These are phyloP conservation scores for Ophiostoma quercus DNA, from an alignment of 2,329 filamentous ascomycete species.

Conservation along the genomic window DNA sequence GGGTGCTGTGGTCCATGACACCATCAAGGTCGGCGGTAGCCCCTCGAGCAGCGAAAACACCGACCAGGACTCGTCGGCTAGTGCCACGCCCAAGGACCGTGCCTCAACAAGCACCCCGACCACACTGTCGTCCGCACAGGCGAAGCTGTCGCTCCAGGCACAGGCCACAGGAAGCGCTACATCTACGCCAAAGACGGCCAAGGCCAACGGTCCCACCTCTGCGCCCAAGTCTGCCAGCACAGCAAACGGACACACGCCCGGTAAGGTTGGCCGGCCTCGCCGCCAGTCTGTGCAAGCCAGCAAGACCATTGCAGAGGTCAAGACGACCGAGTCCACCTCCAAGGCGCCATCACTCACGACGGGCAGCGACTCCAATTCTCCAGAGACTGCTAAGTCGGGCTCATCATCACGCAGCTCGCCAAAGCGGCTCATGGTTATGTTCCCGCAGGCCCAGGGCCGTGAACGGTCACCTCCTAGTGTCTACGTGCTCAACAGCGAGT, in stretches of 20 bases:
- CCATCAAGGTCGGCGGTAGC: slow-evolving; percentile 51
- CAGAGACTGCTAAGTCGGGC: slow-evolving; percentile 6
- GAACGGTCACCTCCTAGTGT: slow-evolving; percentile 24
- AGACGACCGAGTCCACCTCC: no score
- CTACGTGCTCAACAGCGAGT: slow-evolving; percentile 19
- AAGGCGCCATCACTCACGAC: slow-evolving; percentile 6
- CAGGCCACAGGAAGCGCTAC: background rate
- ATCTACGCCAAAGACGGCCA: slow-evolving; percentile 12
- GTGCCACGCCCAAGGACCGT: slow-evolving; percentile 21
- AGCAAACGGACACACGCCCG: slow-evolving; percentile 17
- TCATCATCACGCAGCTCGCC: background rate
- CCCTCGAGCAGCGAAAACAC: slow-evolving; percentile 32
- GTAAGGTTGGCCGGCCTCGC: slow-evolving; percentile 19
- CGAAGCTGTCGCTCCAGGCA: slow-evolving; percentile 9
- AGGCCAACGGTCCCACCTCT: background rate
- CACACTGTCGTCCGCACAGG: background rate
- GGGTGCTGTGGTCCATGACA: slow-evolving; percentile 51
- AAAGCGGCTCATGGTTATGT: slow-evolving; percentile 24
- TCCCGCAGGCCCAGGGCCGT: slow-evolving; percentile 20
- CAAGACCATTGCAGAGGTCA: background rate
- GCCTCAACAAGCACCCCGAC: slow-evolving; percentile 11
- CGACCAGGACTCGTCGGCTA: slow-evolving; percentile 31
- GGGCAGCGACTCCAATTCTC: slow-evolving; percentile 8
- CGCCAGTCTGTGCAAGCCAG: slow-evolving; percentile 9
- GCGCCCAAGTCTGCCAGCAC: slow-evolving; percentile 6